Percentiles rank a stretch among this genome's conserved stretches.
Conservation (phyloP, 2,329 filamentous ascomycete species). For the Pezicula radicicola region DNA sequence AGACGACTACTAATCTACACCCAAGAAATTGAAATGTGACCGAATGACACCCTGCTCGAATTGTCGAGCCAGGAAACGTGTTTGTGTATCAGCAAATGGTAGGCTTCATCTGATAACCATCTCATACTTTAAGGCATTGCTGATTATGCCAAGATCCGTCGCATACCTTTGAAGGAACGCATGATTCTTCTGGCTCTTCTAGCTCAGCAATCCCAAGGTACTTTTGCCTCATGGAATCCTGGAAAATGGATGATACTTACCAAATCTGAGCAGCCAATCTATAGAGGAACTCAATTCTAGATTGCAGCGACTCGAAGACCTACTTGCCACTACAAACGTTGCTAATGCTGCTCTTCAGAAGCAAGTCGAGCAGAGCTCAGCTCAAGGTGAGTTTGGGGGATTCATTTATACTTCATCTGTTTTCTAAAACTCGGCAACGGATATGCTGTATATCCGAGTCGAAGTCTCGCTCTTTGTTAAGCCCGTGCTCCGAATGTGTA, state of each 20-base stretch:
- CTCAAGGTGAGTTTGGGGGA: background rate
- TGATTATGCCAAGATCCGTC: too few relatives aligned
- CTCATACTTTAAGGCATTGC: constrained; percentile 1
- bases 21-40: constrained; percentile 11
- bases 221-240: too few relatives aligned
- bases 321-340: constrained; percentile 6
- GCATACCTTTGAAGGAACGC: too few relatives aligned
- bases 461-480: too few relatives aligned
- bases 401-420: too few relatives aligned
- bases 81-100: constrained; percentile 2
- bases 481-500: too few relatives aligned
- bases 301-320: constrained; percentile 13
- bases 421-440: too few relatives aligned
- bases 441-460: too few relatives aligned
- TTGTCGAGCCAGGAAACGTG: constrained; percentile 14
- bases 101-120: background rate
- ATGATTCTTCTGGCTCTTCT: too few relatives aligned
- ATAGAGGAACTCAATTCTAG: constrained; percentile 14
- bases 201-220: too few relatives aligned
- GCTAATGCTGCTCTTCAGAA: background rate
- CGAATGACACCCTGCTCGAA: constrained; percentile 21
- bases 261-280: constrained; percentile 5
- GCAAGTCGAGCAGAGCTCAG: background rate
- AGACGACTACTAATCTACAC: too few relatives aligned
- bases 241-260: background rate